phyloP scores from a whole-genome alignment of 352 stramenopile genomes.

The Phytophthora europaea region DNA sequence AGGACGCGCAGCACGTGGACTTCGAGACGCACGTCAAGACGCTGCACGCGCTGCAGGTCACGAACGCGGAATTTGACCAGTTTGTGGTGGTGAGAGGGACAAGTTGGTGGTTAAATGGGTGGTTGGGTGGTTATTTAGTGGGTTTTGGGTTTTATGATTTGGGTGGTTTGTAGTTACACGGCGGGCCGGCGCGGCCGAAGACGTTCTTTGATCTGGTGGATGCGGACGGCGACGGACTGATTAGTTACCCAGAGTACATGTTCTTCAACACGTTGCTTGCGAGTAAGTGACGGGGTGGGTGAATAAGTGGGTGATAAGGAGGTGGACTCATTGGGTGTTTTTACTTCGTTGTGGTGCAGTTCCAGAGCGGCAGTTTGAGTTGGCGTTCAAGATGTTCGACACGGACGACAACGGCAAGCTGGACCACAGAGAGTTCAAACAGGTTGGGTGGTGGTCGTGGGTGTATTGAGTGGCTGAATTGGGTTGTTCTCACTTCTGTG shows the following conservation, averaged over 20 bases:
- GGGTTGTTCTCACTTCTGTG: background rate
- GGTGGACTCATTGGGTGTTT: background rate
- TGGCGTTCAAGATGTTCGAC: slow-evolving; percentile 94
- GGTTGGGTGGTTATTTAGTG: background rate
- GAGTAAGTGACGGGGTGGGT: slow-evolving; percentile 54
- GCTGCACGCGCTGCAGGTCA: slow-evolving; percentile 79
- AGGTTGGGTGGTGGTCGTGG: slow-evolving; percentile 26
- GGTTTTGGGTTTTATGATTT: background rate
- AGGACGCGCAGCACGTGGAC: slow-evolving; percentile 71
- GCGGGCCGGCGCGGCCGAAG: slow-evolving; percentile 63
- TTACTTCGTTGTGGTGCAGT: slow-evolving; percentile 45
- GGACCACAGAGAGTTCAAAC: slow-evolving; percentile 89
- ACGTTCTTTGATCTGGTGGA: slow-evolving; percentile 91
- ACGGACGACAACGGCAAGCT: slow-evolving; percentile 81
- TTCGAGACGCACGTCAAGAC: slow-evolving; percentile 89
- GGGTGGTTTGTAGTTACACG: slow-evolving; percentile 50
- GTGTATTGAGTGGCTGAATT: background rate
- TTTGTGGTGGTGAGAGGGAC: slow-evolving; percentile 57
- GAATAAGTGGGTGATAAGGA: slow-evolving; percentile 17
- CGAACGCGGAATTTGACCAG: slow-evolving; percentile 85
- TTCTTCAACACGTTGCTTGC: slow-evolving; percentile 90
- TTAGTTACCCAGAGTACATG: slow-evolving; percentile 92
- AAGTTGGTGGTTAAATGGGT: too few relatives aligned
- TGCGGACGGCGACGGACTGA: slow-evolving; percentile 87
- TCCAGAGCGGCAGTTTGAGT: slow-evolving; percentile 86